Percentiles rank a stretch among this genome's conserved stretches.
Conservation (phyloP, 139 green algal species). For the Coelastrella sp. region DNA sequence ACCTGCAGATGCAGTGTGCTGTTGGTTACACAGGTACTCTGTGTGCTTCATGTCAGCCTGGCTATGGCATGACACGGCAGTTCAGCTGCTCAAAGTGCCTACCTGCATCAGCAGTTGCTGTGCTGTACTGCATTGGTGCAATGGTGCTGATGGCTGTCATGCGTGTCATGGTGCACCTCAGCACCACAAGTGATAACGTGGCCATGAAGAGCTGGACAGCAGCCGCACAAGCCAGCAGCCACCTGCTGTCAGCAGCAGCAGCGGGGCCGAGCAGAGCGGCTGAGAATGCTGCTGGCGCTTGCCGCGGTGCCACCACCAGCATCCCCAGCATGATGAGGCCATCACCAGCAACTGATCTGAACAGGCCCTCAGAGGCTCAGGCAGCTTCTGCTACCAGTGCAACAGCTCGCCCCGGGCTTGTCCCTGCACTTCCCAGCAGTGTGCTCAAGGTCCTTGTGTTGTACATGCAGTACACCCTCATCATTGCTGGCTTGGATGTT, state of each 20-base stretch:
- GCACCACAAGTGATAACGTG: conserved; percentile 1
- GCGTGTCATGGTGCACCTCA: conserved; percentile 33
- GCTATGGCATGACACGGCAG: conserved; percentile 1
- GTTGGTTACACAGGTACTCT: conserved; percentile 45
- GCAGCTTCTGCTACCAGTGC: too few relatives aligned
- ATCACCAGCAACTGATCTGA: background rate
- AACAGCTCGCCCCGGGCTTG: background rate
- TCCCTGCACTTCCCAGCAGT: conserved; percentile 1
- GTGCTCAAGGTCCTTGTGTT: conserved; percentile 34
- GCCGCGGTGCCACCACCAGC: background rate
- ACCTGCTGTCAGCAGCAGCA: background rate
- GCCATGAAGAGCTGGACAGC: conserved; percentile 6
- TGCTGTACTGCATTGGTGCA: background rate
- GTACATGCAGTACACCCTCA: conserved; percentile 48
- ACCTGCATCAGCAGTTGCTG: background rate
- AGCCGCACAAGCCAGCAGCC: background rate
- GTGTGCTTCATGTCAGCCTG: conserved; percentile 26
- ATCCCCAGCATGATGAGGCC: background rate
- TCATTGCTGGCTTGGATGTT: conserved; percentile 27
- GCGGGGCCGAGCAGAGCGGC: background rate
- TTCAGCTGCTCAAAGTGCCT: conserved; percentile 25
- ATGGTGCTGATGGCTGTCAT: background rate
- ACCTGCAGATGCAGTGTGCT: conserved; percentile 21
- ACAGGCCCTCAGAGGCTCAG: background rate
- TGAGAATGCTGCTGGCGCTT: background rate